phyloP scores from a whole-genome alignment of 371 early-diverging fungal genomes.

The Mucor circinelloides region DNA sequence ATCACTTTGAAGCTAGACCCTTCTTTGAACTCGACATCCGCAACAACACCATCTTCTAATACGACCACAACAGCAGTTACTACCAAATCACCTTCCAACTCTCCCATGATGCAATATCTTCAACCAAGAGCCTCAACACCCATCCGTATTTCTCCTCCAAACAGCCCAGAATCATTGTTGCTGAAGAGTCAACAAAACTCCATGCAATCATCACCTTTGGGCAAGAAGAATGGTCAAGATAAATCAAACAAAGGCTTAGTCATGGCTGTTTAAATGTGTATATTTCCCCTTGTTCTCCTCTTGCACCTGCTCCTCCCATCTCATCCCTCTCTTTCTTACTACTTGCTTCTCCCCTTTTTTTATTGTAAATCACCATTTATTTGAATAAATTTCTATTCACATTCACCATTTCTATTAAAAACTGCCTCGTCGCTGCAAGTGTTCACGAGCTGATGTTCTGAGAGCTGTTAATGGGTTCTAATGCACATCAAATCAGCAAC shows the following conservation, averaged over 20 bases:
- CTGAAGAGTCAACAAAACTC: constrained; percentile 1
- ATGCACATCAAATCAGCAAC: background rate
- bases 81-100: constrained; percentile 12
- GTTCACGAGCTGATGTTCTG: constrained; percentile 39
- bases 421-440: constrained; percentile 39
- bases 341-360: background rate
- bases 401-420: constrained; percentile 15
- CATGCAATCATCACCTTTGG: background rate
- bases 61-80: constrained; percentile 13
- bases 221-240: constrained; percentile 6
- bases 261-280: constrained; percentile 11
- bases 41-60: background rate
- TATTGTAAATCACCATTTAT: constrained; percentile 5
- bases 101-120: constrained; percentile 31
- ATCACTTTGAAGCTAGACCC: constrained; percentile 51
- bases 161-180: constrained; percentile 31
- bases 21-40: constrained; percentile 6
- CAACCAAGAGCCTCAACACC: constrained; percentile 45
- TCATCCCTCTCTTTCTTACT: background rate
- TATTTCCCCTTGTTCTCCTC: background rate
- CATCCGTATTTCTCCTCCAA: constrained; percentile 52
- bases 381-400: background rate
- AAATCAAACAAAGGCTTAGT: constrained; percentile 20
- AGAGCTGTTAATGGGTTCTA: constrained; percentile 25
- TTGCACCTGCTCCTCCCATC: background rate